Evolutionary conservation across 164 flowering plant species (phyloP).

Genomic region (Cinnamomum micranthum): DNA sequence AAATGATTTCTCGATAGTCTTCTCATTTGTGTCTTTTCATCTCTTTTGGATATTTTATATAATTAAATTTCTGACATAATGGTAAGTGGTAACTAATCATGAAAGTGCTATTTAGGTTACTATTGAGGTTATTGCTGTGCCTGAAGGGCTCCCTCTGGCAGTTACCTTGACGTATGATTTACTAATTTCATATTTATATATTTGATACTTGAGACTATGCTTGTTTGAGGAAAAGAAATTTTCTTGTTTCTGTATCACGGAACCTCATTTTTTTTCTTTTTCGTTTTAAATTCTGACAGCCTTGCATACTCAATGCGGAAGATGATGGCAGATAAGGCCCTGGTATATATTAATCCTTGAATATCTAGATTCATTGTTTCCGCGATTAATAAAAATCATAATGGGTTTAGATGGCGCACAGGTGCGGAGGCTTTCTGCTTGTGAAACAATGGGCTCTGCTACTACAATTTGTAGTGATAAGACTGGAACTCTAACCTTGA

Average conservation of each 20-base stretch:
- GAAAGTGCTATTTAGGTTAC: constrained; percentile 54
- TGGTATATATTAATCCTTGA: constrained; percentile 41
- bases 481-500: constrained; percentile 91
- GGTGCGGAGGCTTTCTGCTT: constrained; percentile 94
- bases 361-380: not conserved
- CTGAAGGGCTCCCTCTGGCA: constrained; percentile 98
- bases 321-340: constrained; percentile 95
- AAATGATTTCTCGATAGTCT: not conserved
- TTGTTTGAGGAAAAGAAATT: not conserved
- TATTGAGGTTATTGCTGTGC: constrained; percentile 98
- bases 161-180: constrained; percentile 77
- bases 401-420: constrained; percentile 27
- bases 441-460: constrained; percentile 99
- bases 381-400: not conserved
- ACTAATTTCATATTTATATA: not conserved
- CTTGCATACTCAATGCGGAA: constrained; percentile 97
- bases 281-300: constrained; percentile 29
- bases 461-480: constrained; percentile 98
- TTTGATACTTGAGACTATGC: not conserved
- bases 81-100: not conserved
- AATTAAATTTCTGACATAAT: not conserved
- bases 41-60: not conserved
- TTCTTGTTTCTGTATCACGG: not conserved
- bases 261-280: not conserved
- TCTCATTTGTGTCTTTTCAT: not conserved